phyloP scores from a whole-genome alignment of 202 grass and related monocot species.

The Alloteropsis angusta region DNA sequence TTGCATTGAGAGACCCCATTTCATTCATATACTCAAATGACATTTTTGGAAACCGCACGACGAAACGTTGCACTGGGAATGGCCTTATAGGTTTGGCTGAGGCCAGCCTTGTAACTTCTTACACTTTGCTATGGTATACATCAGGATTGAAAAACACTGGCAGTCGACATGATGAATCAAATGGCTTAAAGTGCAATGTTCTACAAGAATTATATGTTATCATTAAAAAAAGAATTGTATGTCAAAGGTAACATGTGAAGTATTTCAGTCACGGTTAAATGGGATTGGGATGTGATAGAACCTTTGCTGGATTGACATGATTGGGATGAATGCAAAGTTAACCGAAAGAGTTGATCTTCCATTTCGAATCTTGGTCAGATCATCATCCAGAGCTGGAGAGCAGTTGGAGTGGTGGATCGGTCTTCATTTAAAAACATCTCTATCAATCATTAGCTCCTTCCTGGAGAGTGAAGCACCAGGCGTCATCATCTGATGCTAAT shows the following conservation, averaged over 20 bases:
- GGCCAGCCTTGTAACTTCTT: not conserved
- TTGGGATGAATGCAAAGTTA: not conserved
- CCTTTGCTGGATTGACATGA: not conserved
- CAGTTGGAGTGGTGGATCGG: not conserved
- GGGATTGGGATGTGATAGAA: not conserved
- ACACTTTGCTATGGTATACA: not conserved
- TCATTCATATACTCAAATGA: no score
- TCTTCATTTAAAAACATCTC: conserved; percentile 31
- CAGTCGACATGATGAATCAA: not conserved
- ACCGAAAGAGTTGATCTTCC: not conserved
- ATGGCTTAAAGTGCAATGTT: not conserved
- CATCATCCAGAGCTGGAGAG: not conserved
- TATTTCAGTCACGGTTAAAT: not conserved
- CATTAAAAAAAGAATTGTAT: not conserved
- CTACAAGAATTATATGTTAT: not conserved
- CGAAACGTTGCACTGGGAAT: no score
- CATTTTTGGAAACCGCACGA: no score
- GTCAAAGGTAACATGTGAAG: not conserved
- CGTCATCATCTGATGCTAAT: not conserved
- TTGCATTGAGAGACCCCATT: no score
- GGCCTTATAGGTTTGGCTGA: not conserved
- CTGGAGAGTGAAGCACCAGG: conserved; percentile 21
- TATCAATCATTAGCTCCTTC: conserved; percentile 24
- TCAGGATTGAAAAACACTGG: not conserved
- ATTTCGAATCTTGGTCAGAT: not conserved